These are phyloP conservation scores for Fusarium udum DNA, from an alignment of 2,329 filamentous ascomycete genomes.

Conservation along the genomic window DNA sequence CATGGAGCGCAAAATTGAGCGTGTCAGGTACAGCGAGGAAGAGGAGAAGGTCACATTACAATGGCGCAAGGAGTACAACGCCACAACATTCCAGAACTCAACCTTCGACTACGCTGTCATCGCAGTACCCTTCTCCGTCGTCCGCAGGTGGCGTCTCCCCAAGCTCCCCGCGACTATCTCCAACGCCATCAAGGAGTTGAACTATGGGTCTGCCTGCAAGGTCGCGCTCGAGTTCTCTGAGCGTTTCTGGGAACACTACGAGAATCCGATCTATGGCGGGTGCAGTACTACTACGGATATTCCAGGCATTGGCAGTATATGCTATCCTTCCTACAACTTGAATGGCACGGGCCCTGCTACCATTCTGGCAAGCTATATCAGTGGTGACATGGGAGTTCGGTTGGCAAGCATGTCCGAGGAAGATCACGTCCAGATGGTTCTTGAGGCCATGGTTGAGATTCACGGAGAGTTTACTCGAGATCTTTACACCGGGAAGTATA, in stretches of 20 bases:
- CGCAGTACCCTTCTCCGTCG: conserved; percentile 1
- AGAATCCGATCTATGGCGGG: background rate
- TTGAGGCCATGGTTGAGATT: conserved; percentile 2
- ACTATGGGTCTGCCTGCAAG: conserved; percentile 1
- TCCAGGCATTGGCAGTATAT: background rate
- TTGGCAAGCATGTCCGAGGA: conserved; percentile 1
- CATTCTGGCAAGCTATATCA: conserved; percentile 6
- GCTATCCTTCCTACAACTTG: conserved; percentile 9
- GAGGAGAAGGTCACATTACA: background rate
- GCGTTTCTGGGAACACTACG: conserved; percentile 12
- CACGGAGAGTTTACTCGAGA: background rate
- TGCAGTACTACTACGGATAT: conserved; percentile 8
- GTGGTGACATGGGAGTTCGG: conserved; percentile 7
- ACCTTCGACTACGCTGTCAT: background rate
- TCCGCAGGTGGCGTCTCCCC: background rate
- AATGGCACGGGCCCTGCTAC: background rate
- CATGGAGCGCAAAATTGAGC: conserved; percentile 9
- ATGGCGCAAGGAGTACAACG: conserved; percentile 2
- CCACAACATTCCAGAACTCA: background rate
- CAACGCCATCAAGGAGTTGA: conserved; percentile 8
- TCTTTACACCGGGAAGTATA: conserved; percentile 1
- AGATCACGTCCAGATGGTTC: conserved; percentile 1
- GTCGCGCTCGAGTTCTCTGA: conserved; percentile 6
- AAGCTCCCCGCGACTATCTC: conserved; percentile 1
- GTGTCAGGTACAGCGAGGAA: background rate